Base-by-base conservation (phyloP, 1,139 yeast species). In the Taphrina flavorubra region DNA sequence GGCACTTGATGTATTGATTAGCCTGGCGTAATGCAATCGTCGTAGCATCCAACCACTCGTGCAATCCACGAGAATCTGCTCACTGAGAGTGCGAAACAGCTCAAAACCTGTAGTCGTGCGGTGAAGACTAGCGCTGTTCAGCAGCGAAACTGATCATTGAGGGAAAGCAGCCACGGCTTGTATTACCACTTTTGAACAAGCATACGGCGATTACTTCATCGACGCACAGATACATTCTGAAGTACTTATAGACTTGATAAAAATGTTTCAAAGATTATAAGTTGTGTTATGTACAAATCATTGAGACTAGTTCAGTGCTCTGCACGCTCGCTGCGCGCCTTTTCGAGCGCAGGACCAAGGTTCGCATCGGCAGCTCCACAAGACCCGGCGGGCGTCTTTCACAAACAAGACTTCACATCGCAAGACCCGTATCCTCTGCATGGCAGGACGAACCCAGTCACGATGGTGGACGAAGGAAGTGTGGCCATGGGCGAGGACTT, bases 361-460 rank as follows among this genome's bases (percentile, higher is more conserved):
- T 25, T 6, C n/a, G 62, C 62, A 6, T n/a, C 47, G 20, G 49
- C 42, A 3, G 51, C 62, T 2, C 60, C 60, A 20, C 60, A 56
- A 18, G 53, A 58, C 47, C 61, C 67, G 5, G 67, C 67, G 6
- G 67, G 67, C 20, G 67, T 39, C n/a, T 63, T 63, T 37, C 61
- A 63, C 40, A 63, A 63, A 13, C 40, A 56, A n/a, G 67, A 63
- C 25, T 63, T 63, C 20, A 53, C 59, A 20, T 53, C 46, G 6
- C 67, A 63, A 51, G 67, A 63, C 47, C 67, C 67, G 2, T 63
- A 63, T 39, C 67, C 67, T 6, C 56, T 63, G 6, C 61, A 53
- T 44, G 61, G 67, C 56, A 34, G 67, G 31, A 57, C 61, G 55
- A 63, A 63, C 42, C 62, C 62, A 7, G 42, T 25, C 51, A 58